Conservation (phyloP, 805 yeast species). For the Saccharomyces eubayanus region DNA sequence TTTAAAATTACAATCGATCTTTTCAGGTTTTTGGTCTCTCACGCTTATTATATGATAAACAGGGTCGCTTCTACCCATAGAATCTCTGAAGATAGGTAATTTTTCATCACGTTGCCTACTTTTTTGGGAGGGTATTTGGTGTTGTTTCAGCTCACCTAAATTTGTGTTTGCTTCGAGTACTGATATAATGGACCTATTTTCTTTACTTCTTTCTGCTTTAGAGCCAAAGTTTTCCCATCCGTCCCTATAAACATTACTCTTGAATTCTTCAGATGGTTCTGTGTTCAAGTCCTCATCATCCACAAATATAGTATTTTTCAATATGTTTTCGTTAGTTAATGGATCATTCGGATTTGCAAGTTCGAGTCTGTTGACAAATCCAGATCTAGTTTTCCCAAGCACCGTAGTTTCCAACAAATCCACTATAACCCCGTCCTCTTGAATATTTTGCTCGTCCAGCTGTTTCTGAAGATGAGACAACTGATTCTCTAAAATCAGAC, state of each 20-base stretch:
- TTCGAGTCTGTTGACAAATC: background rate
- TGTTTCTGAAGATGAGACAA: background rate
- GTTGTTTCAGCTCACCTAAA: slow-evolving; percentile 51
- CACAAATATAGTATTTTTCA: background rate
- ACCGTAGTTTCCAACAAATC: background rate
- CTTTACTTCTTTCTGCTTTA: slow-evolving; percentile 47
- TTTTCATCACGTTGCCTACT: slow-evolving; percentile 10
- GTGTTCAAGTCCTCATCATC: background rate
- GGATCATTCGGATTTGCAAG: background rate
- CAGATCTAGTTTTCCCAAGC: background rate
- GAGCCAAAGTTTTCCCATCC: slow-evolving; percentile 46
- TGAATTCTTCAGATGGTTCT: background rate
- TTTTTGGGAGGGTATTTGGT: slow-evolving; percentile 2
- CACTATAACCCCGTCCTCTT: background rate
- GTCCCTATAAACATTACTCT: slow-evolving; percentile 8
- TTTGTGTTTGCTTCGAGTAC: slow-evolving; percentile 40
- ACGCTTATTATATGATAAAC: slow-evolving; percentile 43
- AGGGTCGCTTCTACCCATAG: slow-evolving; percentile 29
- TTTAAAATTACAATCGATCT: slow-evolving; percentile 50
- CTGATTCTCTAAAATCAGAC: background rate
- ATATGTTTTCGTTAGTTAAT: background rate
- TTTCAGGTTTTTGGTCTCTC: slow-evolving; percentile 55
- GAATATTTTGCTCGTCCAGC: background rate
- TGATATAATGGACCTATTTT: slow-evolving; percentile 46
- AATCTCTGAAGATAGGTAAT: slow-evolving; percentile 36